Evolutionary conservation across 371 early-diverging fungal genomes (phyloP), one percentile per base, ranked within the genome.

Genomic region (Syncephalastrum racemosum): DNA sequence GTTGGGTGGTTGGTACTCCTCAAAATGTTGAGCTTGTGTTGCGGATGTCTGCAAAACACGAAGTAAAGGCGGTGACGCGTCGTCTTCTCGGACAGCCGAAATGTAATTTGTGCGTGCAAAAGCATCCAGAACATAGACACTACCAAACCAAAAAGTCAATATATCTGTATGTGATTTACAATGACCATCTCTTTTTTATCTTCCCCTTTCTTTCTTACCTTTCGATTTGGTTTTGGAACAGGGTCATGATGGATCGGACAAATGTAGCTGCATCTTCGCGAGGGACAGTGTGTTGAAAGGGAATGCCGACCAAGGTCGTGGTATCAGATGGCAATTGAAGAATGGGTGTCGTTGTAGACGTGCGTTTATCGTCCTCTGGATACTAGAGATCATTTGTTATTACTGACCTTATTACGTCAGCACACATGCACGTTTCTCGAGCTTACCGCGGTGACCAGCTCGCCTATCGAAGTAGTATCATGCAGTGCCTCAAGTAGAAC

Each of bases 101-200:
- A 66, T 66, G 47, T 77, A 77, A 13, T 68, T 67, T 14, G 68
- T 52, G 3, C 59, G 46, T 16, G 66, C 56, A 56, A 73, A 66
- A 5, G 69, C 57, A 56, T 79, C 79, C 27, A 79, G 58, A 1
- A 79, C 53, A 46, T 75, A 58, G 14, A 79, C 63, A 41, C 68
- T 71, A 36, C 43, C 4, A 13, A 58, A 46, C 39, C 25, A 24
- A 20, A 31, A 27, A 39, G 13, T 36, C 13, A 54, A 25, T 20
- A 44, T 50, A 36, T 16, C 4, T 10, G 16, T 7, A 2, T 47
- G 46, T 24, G 10, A 4, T 10, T 22, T 16, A 31, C 4, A 18
- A 7, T 27, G 27, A 27, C 6, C 7, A 1, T 27, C 27, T 27
- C 27, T 4, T 27, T 27, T 7, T 7, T 27, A 4, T 27, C 27